Evolutionary conservation across 2,329 filamentous ascomycete species (phyloP), one percentile per base, ranked within the genome.

Genomic region (Cordyceps militaris): DNA sequence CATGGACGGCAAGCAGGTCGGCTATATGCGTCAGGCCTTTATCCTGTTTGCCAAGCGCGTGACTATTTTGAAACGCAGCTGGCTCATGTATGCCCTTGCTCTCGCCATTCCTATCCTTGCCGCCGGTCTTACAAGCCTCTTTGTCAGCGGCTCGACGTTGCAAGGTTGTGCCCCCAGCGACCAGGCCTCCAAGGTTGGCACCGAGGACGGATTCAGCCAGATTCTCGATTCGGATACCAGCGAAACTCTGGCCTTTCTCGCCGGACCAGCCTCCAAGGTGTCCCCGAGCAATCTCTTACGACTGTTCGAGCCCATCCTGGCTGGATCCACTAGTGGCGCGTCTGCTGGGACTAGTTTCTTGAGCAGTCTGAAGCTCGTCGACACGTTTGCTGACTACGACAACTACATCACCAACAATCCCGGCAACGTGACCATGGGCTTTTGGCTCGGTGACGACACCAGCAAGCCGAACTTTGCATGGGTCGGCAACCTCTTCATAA

Each of bases 41-140:
- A 86, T 95, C 1, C 74, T 97, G 7, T 90, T 95, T 69, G 74
- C 78, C 56, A 97, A 97, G 70, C 82, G 92, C 30, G 74, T 84
- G 59, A 91, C 84, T 0, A 87, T 97, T 36, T 77, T 96, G 53
- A 86, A 87, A 64, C 80, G 87, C 36, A 96, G 93, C 67, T 88
- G 85, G 71, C 76, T 93, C 47, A 88, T 91, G 0, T 91, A 91
- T 58, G 67, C 86, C 8, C 84, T 85, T 2, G 91, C 90, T 1
- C 78, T 96, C 38, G 63, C 91, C 1, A 83, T 96, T 13, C 92
- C 92, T 0, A 81, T 97, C 55, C 76, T 91, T 57, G 88, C 90
- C 1, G 88, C 90, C 19, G 90, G 86, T 0, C 74, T 96, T 16
- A 89, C 91, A 0, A 89, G 87, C 3, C 76, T 95, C 2, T 92